These are phyloP conservation scores for Lipomyces yamanashiensis DNA, from an alignment of 805 yeast species.

Conservation along the genomic window DNA sequence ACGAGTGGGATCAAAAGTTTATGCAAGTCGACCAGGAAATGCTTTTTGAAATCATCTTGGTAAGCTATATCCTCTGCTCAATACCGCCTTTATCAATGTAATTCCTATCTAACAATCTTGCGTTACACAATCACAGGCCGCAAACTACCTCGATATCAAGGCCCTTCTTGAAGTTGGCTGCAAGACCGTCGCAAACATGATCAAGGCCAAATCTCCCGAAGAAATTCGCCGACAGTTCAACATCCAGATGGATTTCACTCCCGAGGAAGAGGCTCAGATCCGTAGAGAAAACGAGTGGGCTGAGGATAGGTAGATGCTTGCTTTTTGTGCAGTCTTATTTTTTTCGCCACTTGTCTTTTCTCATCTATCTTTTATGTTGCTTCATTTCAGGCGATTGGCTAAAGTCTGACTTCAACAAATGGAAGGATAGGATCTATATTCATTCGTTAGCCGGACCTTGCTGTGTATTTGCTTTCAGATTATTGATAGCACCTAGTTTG, in stretches of 20 bases:
- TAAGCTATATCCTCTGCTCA: constrained; percentile 11
- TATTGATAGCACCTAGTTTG: no score
- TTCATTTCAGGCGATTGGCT: neutral
- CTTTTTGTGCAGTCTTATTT: no score
- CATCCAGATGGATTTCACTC: constrained; percentile 53
- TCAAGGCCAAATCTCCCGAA: constrained; percentile 53
- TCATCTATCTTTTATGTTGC: neutral
- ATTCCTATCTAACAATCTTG: neutral
- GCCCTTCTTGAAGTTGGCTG: constrained; percentile 54
- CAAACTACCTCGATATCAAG: constrained; percentile 54
- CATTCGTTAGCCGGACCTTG: neutral
- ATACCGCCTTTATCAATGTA: neutral
- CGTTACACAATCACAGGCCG: constrained; percentile 41
- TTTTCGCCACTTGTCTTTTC: neutral
- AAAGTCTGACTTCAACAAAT: neutral
- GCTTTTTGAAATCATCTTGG: constrained; percentile 54
- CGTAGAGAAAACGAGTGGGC: constrained; percentile 53
- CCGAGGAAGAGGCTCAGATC: constrained; percentile 55
- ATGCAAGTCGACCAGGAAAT: constrained; percentile 82
- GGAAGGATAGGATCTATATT: neutral
- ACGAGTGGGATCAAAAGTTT: constrained; percentile 94
- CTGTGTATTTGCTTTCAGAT: no score
- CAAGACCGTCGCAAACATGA: constrained; percentile 56
- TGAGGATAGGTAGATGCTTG: constrained; percentile 44
- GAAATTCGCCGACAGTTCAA: constrained; percentile 54